phyloP scores from a whole-genome alignment of 768 basidiomycete genomes.

The Auricularia heimuer region DNA sequence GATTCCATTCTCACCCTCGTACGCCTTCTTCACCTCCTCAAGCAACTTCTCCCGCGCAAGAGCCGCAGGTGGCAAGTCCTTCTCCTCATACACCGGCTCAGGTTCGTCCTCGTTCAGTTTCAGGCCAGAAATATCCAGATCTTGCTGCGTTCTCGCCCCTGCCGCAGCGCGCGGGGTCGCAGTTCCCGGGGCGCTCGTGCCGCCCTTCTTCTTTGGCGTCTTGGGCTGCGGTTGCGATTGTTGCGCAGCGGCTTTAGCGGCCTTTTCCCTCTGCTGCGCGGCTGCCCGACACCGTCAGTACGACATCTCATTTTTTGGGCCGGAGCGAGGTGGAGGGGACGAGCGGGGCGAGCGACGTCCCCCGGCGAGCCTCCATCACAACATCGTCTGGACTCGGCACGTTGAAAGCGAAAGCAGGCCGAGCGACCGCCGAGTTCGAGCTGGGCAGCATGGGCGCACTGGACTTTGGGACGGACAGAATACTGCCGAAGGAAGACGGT shows the following conservation, averaged over 20 bases:
- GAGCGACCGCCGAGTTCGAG: slow-evolving; percentile 47
- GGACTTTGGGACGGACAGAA: neutral
- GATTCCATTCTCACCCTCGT: slow-evolving; percentile 42
- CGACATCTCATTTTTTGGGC: neutral
- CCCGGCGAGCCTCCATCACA: slow-evolving; percentile 69
- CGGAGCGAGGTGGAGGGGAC: slow-evolving; percentile 4
- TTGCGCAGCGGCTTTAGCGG: slow-evolving; percentile 12
- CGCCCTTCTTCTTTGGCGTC: slow-evolving; percentile 30
- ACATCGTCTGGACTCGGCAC: slow-evolving; percentile 88
- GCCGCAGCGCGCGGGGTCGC: neutral
- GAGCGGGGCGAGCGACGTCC: slow-evolving; percentile 41
- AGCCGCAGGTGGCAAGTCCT: slow-evolving; percentile 51
- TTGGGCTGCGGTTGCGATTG: slow-evolving; percentile 37
- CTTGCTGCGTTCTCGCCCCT: slow-evolving; percentile 28
- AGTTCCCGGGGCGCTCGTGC: slow-evolving; percentile 11
- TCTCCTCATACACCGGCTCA: slow-evolving; percentile 21
- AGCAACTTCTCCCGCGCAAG: slow-evolving; percentile 74
- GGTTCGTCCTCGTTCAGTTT: slow-evolving; percentile 39
- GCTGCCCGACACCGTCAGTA: slow-evolving; percentile 33
- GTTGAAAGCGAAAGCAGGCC: slow-evolving; percentile 59
- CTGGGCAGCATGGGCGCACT: slow-evolving; percentile 20
- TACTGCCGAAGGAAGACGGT: neutral
- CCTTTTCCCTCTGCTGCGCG: slow-evolving; percentile 72
- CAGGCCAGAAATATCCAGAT: slow-evolving; percentile 65
- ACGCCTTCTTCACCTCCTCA: slow-evolving; percentile 56